Percentiles rank a stretch among this genome's conserved stretches.
Conservation (phyloP, 108 stramenopile species). For the Pseudonitzschia multistriata region DNA sequence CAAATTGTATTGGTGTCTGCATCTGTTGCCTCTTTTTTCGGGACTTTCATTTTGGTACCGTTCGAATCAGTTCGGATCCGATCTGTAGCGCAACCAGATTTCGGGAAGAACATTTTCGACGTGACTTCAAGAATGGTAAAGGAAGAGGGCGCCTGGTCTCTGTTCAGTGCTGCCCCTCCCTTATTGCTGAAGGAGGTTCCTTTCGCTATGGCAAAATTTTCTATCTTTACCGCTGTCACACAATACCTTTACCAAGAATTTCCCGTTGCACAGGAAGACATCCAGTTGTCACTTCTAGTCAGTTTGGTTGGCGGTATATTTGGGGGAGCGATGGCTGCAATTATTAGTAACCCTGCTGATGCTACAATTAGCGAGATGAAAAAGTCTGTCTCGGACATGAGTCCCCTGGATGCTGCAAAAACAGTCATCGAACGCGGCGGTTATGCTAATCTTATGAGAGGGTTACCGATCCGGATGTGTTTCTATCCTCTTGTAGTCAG, state of each 20-base stretch:
- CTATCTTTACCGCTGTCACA: slow-evolving; percentile 58
- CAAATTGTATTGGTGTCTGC: slow-evolving; percentile 49
- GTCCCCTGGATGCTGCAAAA: slow-evolving; percentile 47
- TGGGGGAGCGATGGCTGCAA: slow-evolving; percentile 62
- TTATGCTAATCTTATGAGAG: slow-evolving; percentile 41
- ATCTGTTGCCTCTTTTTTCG: slow-evolving; percentile 44
- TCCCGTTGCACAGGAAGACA: slow-evolving; percentile 71
- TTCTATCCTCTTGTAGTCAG: slow-evolving; percentile 73
- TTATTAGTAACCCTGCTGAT: slow-evolving; percentile 73
- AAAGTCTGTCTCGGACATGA: slow-evolving; percentile 59
- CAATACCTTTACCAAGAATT: slow-evolving; percentile 48
- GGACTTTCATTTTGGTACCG: slow-evolving; percentile 59
- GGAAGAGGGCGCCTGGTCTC: slow-evolving; percentile 57
- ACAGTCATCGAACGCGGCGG: slow-evolving; percentile 40
- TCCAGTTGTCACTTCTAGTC: slow-evolving; percentile 61
- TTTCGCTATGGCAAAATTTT: slow-evolving; percentile 57
- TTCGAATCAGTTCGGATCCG: slow-evolving; percentile 74
- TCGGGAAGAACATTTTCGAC: slow-evolving; percentile 52
- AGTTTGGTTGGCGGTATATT: slow-evolving; percentile 63
- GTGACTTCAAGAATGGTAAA: slow-evolving; percentile 49
- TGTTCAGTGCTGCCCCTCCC: slow-evolving; percentile 64
- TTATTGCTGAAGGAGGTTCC: slow-evolving; percentile 54
- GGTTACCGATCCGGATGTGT: slow-evolving; percentile 57
- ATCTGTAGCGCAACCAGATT: slow-evolving; percentile 65
- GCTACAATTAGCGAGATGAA: slow-evolving; percentile 71